Conservation (phyloP, 2,329 filamentous ascomycete genomes). For the Elsinoe arachidis region DNA sequence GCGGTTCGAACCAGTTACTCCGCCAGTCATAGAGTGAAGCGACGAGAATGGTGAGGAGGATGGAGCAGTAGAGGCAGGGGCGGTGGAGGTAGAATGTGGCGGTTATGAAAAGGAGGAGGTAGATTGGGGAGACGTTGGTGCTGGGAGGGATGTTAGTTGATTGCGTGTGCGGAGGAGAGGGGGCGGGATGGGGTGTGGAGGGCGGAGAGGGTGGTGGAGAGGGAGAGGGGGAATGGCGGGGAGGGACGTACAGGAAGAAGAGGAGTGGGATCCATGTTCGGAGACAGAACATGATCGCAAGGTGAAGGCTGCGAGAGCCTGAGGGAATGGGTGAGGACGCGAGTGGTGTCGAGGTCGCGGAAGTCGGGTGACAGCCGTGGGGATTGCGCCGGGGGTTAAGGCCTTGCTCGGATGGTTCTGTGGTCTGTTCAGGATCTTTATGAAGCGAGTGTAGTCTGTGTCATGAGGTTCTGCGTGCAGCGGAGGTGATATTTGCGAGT, state of each 20-base stretch:
- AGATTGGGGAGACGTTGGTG: slow-evolving; percentile 41
- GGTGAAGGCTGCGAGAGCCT: neutral
- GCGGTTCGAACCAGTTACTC: slow-evolving; percentile 89
- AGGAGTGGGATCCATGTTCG: slow-evolving; percentile 48
- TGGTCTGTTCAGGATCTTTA: no score
- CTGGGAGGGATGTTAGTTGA: slow-evolving; percentile 19
- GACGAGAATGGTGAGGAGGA: slow-evolving; percentile 91
- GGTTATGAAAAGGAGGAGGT: slow-evolving; percentile 52
- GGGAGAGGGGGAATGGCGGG: neutral
- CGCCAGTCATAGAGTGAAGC: slow-evolving; percentile 90
- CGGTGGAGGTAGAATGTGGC: slow-evolving; percentile 95
- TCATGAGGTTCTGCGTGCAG: no score
- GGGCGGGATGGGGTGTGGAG: neutral
- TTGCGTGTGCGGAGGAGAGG: neutral
- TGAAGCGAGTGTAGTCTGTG: no score
- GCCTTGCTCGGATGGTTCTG: no score
- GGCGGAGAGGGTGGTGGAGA: neutral
- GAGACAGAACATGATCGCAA: slow-evolving; percentile 53
- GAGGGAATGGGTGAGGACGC: neutral
- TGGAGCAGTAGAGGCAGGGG: slow-evolving; percentile 95
- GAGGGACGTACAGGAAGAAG: slow-evolving; percentile 42
- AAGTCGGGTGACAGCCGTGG: neutral
- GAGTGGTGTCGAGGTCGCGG: neutral
- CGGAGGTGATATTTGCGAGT: no score
- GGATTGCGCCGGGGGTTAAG: no score